Percentiles rank a stretch among this genome's conserved stretches.
phyloP scores from a whole-genome alignment of 2,329 filamentous ascomycete genomes.

The Gyromitra esculenta region DNA sequence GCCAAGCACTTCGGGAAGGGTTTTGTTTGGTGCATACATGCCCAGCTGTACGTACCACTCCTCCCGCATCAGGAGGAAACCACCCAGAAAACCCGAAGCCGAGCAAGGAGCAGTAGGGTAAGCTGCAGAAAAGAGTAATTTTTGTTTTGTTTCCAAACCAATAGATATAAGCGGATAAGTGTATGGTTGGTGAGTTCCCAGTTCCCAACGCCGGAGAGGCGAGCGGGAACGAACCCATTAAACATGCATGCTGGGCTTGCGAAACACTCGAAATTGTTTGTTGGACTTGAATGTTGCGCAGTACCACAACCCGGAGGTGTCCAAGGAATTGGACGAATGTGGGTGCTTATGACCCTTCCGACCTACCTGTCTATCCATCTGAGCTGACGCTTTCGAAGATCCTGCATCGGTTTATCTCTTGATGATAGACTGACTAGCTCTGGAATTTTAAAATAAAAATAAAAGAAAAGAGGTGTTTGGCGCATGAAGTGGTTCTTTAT shows the following conservation, averaged over 20 bases:
- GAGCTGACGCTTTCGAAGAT: constrained; percentile 29
- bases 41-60: constrained; percentile 42
- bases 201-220: constrained; percentile 30
- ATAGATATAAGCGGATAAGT: constrained; percentile 51
- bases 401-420: constrained; percentile 41
- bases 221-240: constrained; percentile 37
- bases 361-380: constrained; percentile 32
- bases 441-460: constrained; percentile 34
- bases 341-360: constrained; percentile 37
- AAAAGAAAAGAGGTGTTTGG: constrained; percentile 46
- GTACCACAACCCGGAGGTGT: constrained; percentile 36
- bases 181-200: constrained; percentile 43
- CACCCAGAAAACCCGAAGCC: constrained; percentile 35
- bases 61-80: constrained; percentile 38
- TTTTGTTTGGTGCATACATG: constrained; percentile 48
- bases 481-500: constrained; percentile 41
- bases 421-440: constrained; percentile 30
- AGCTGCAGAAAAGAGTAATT: constrained; percentile 42
- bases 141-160: constrained; percentile 33
- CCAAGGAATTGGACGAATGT: constrained; percentile 50
- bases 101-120: constrained; percentile 29
- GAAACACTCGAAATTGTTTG: constrained; percentile 51
- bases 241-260: constrained; percentile 44
- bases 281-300: constrained; percentile 42
- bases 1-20: constrained; percentile 42